Evolutionary conservation across 345 rosid species (phyloP).

Genomic region (Sisymbrium altissimum): DNA sequence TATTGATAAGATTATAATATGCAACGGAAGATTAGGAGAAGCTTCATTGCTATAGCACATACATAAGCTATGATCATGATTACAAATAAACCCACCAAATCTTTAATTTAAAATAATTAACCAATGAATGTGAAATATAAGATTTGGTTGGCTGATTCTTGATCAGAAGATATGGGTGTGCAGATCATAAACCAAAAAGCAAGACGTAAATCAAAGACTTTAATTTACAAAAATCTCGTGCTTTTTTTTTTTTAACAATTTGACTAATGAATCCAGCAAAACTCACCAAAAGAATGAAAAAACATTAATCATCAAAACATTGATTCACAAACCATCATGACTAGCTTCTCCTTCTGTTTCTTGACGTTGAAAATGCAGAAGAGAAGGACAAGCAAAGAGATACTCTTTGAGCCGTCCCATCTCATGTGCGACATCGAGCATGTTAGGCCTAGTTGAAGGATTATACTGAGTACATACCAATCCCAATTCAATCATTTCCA

Average conservation of each 20-base stretch:
- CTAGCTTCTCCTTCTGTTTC: slow-evolving; percentile 20
- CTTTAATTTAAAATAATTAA: background rate
- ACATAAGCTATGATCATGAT: slow-evolving; percentile 23
- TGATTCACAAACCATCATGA: slow-evolving; percentile 16
- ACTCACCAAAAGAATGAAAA: slow-evolving; percentile 1
- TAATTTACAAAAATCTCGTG: background rate
- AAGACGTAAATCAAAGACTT: slow-evolving; percentile 1
- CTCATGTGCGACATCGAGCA: slow-evolving; percentile 74
- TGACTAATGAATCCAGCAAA: slow-evolving; percentile 8
- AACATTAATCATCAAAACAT: slow-evolving; percentile 18
- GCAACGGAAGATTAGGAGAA: slow-evolving; percentile 17
- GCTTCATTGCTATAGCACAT: slow-evolving; percentile 28
- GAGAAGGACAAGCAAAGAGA: slow-evolving; percentile 47
- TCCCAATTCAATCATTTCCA: slow-evolving; percentile 82
- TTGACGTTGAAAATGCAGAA: too few species aligned
- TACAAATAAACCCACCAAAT: slow-evolving; percentile 5
- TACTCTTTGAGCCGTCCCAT: slow-evolving; percentile 71
- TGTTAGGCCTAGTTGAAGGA: slow-evolving; percentile 78
- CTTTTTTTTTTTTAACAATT: background rate
- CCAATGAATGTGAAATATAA: slow-evolving; percentile 21
- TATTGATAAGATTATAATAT: slow-evolving; percentile 17
- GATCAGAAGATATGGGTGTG: background rate
- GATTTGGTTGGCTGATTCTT: slow-evolving; percentile 25
- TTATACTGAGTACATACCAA: slow-evolving; percentile 70
- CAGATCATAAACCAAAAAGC: background rate